Percentiles rank a stretch among this genome's conserved stretches.
Conservation (phyloP, 352 stramenopile genomes). For the Globisporangium okanoganense region DNA sequence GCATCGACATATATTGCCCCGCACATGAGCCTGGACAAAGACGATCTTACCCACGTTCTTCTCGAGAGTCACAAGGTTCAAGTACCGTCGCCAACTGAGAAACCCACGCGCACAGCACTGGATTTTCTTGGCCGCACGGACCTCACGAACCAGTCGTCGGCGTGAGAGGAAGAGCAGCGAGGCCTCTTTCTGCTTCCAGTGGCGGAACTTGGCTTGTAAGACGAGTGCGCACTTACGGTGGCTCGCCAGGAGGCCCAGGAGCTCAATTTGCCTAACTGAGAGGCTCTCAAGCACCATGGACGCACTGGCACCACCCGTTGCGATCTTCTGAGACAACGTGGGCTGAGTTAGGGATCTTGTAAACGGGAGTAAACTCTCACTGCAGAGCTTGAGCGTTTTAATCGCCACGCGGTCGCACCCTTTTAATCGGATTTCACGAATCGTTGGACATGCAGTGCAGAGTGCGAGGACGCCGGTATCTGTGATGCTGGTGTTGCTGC, state of each 20-base stretch:
- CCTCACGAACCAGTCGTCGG: slow-evolving; percentile 33
- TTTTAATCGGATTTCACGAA: slow-evolving; percentile 57
- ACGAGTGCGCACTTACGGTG: slow-evolving; percentile 36
- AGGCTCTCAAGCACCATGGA: slow-evolving; percentile 28
- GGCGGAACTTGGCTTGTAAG: slow-evolving; percentile 40
- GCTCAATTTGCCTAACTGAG: slow-evolving; percentile 25
- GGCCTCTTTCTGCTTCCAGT: slow-evolving; percentile 37
- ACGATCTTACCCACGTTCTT: slow-evolving; percentile 33
- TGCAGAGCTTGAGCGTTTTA: slow-evolving; percentile 30
- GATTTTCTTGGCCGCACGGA: slow-evolving; percentile 45
- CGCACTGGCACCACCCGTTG: slow-evolving; percentile 30
- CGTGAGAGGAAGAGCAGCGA: slow-evolving; percentile 37
- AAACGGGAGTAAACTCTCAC: slow-evolving; percentile 32
- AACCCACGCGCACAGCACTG: slow-evolving; percentile 43
- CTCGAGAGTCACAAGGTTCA: slow-evolving; percentile 37
- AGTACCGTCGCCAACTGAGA: slow-evolving; percentile 42
- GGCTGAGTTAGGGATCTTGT: slow-evolving; percentile 24
- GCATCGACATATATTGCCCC: slow-evolving; percentile 34
- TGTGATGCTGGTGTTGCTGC: slow-evolving; percentile 56
- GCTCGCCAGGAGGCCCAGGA: slow-evolving; percentile 26
- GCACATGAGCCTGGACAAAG: slow-evolving; percentile 39
- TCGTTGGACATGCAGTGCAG: slow-evolving; percentile 29
- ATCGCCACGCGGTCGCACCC: slow-evolving; percentile 58
- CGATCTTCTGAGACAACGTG: slow-evolving; percentile 38
- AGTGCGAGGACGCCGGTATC: slow-evolving; percentile 41